Percentiles rank a stretch among this genome's conserved stretches.
phyloP scores from a whole-genome alignment of 768 basidiomycete species.

The Coprinopsis marcescibilis region DNA sequence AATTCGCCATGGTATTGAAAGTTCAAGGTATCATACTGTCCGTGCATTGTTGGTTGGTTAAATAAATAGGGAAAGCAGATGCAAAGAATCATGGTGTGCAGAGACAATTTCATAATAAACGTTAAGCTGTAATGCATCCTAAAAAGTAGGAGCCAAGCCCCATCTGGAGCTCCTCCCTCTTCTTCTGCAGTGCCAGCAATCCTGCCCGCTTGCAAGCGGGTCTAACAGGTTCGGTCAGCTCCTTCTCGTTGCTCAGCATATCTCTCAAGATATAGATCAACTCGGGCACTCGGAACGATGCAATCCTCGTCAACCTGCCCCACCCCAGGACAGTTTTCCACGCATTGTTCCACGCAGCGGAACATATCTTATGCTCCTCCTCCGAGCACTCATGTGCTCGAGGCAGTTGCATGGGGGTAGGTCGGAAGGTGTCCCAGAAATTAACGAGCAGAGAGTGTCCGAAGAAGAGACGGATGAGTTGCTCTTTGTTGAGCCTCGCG shows the following conservation, averaged over 20 bases:
- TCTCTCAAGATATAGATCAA: slow-evolving; percentile 28
- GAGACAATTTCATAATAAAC: too few relatives aligned
- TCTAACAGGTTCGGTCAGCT: slow-evolving; percentile 21
- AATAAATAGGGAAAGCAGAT: too few relatives aligned
- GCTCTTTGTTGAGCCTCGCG: slow-evolving; percentile 30
- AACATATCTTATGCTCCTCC: slow-evolving; percentile 23
- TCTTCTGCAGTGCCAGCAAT: slow-evolving; percentile 21
- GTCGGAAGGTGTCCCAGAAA: slow-evolving; percentile 30
- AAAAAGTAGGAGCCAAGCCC: slow-evolving; percentile 25
- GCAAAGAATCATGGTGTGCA: too few relatives aligned
- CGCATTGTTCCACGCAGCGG: slow-evolving; percentile 24
- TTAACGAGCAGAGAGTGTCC: slow-evolving; percentile 32
- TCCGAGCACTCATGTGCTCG: slow-evolving; percentile 17
- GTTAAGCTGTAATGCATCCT: slow-evolving; percentile 14
- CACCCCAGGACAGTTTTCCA: slow-evolving; percentile 29
- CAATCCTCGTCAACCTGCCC: slow-evolving; percentile 25
- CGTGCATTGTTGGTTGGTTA: too few relatives aligned
- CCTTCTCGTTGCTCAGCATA: slow-evolving; percentile 26
- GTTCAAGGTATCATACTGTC: too few relatives aligned
- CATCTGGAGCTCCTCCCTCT: slow-evolving; percentile 15
- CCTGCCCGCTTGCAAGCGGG: slow-evolving; percentile 27
- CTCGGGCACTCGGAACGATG: slow-evolving; percentile 27
- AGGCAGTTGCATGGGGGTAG: slow-evolving; percentile 23
- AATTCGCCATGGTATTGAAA: too few relatives aligned
- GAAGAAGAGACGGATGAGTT: slow-evolving; percentile 28